Conservation (phyloP, 352 stramenopile genomes). For the Pythium grandisporangium region DNA sequence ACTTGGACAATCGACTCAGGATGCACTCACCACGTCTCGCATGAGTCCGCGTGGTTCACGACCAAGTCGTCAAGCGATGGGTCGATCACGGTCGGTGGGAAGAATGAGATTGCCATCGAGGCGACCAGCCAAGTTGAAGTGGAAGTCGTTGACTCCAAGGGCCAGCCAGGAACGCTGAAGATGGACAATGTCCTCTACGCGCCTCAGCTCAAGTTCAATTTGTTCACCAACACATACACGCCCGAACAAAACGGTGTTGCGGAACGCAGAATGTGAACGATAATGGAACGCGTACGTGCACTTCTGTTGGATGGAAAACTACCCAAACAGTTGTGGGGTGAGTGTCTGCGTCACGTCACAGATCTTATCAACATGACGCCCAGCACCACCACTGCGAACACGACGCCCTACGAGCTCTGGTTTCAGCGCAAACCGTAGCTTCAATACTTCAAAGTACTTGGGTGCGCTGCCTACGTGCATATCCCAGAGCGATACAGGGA, state of each 20-base stretch:
- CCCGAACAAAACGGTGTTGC: constrained; percentile 8
- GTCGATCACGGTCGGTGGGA: constrained; percentile 4
- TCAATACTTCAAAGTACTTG: constrained; percentile 5
- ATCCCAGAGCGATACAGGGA: neutral
- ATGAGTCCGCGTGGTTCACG: neutral
- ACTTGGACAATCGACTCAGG: constrained; percentile 8
- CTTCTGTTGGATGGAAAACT: constrained; percentile 9
- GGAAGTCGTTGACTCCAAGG: constrained; percentile 11
- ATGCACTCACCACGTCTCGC: constrained; percentile 9
- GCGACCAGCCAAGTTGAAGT: constrained; percentile 9
- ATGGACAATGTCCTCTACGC: constrained; percentile 6
- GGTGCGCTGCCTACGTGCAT: constrained; percentile 5
- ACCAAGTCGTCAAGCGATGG: constrained; percentile 2
- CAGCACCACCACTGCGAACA: neutral
- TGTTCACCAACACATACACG: constrained; percentile 2
- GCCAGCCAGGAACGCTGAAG: neutral
- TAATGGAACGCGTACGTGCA: constrained; percentile 1
- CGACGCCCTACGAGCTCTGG: constrained; percentile 4
- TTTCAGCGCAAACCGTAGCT: constrained; percentile 1
- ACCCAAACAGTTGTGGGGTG: constrained; percentile 1
- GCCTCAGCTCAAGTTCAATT: constrained; percentile 4
- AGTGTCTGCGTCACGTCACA: constrained; percentile 1
- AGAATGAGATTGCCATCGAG: constrained; percentile 6
- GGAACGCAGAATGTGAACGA: constrained; percentile 6
- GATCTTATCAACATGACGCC: constrained; percentile 9